Evolutionary conservation across 129 eudicot genomes (phyloP).

Genomic region (Pseudognaphalium luteoalbum): DNA sequence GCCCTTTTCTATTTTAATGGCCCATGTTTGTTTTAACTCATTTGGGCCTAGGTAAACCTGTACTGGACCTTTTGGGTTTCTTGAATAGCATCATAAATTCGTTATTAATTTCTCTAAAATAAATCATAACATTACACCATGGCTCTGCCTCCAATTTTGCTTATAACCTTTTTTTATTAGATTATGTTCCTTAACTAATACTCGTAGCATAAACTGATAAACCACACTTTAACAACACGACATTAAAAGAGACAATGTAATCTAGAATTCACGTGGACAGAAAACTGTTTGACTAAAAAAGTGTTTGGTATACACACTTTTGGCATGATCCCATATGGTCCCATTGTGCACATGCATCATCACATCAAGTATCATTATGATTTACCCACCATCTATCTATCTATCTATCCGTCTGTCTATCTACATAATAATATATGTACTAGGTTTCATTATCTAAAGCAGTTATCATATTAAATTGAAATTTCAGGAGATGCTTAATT

Average conservation of each 20-base stretch:
- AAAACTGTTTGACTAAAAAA: constrained; percentile 22
- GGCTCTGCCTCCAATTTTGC: no score
- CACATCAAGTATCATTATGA: background rate
- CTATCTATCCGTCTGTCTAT: no score
- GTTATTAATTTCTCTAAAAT: no score
- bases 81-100: background rate
- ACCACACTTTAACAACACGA: background rate
- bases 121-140: no score
- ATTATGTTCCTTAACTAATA: no score
- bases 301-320: constrained; percentile 14
- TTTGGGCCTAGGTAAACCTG: background rate
- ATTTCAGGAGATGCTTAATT: constrained; percentile 28
- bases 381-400: constrained; percentile 6
- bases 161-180: no score
- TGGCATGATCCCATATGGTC: constrained; percentile 20
- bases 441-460: background rate
- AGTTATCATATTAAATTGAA: no score
- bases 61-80: background rate
- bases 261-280: constrained; percentile 7
- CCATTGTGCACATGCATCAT: constrained; percentile 28
- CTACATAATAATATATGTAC: background rate
- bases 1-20: no score
- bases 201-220: background rate
- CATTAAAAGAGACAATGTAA: constrained; percentile 3
- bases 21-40: background rate